Base-by-base conservation (phyloP, 83 land plant genomes). In the Larix sibirica region DNA sequence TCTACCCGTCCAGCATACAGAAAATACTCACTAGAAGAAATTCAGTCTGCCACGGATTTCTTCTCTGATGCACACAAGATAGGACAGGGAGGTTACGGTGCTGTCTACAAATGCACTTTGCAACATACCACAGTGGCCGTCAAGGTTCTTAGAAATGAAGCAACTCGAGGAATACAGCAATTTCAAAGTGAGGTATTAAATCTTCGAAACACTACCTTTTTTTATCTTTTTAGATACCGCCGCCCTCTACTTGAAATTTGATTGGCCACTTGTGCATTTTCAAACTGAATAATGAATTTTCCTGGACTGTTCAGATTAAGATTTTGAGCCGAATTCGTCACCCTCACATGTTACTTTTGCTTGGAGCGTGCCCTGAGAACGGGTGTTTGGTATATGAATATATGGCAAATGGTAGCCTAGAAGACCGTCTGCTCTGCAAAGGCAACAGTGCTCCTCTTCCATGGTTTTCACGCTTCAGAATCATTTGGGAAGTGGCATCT, bases 371-470 rank as follows among this genome's bases (percentile, higher is more conserved):
- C 73, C 86, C 88, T 23, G 92, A 92, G 47, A 83, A 86, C 62
- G 86, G 90, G 36, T 90, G 90, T 76, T 66, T 92, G 21, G 90
- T 92, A 5, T 92, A 90, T 60, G 94, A 92, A 83, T 90, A 79
- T 84, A 85, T 92, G 90, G 92, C 89, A 17, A 92, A 92, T 83
- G 94, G 94, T 17, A 90, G 89, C 84, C 71, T 92, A 65, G 95
- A 89, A 28, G 95, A 90, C 28, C 78, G 91, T 42, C 65, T 93
- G 26, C 23, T 56, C 3, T 71, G 84, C 20, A 85, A 74, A 81
- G 74, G 80, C 24, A 76, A 77, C 20, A 84, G 89, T 12, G 82
- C 82, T 18, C 89, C 95, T 31, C 68, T 90, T 18, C 91, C 90
- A 28, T 93, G 95, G 91, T 86, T 71, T 64, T 83, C 81, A 16